Percentiles rank a stretch among this genome's conserved stretches.
Conservation (phyloP, 176 grass and related monocot species). For the Bonia amplexicaulis region DNA sequence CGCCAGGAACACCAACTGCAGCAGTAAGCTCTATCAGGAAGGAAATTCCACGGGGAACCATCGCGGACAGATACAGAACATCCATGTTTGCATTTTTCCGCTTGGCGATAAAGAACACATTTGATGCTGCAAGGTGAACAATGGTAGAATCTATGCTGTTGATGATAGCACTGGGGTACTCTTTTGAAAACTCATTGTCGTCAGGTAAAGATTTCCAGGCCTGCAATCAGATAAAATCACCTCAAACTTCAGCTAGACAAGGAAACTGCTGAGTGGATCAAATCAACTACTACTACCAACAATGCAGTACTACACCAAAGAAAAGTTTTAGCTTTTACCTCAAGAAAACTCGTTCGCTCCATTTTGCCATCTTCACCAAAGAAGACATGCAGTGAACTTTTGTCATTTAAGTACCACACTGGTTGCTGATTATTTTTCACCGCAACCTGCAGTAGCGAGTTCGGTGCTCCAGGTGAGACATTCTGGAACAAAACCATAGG, state of each 20-base stretch:
- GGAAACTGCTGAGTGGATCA: not conserved
- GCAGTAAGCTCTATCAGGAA: conserved; percentile 90
- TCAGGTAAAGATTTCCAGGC: conserved; percentile 94
- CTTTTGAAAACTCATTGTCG: conserved; percentile 72
- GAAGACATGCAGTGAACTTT: conserved; percentile 64
- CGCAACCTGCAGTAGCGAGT: conserved; percentile 67
- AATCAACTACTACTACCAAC: not conserved
- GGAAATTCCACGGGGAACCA: conserved; percentile 63
- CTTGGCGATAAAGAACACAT: conserved; percentile 96
- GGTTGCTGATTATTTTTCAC: conserved; percentile 99
- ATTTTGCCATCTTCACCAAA: conserved; percentile 95
- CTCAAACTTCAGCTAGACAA: conserved; percentile 11
- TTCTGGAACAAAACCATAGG: conserved; percentile 92
- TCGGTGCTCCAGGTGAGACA: conserved; percentile 66
- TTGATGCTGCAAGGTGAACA: conserved; percentile 59
- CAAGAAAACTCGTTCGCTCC: conserved; percentile 83
- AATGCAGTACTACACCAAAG: not conserved
- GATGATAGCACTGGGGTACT: conserved; percentile 55
- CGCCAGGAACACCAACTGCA: conserved; percentile 55
- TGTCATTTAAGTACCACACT: conserved; percentile 97
- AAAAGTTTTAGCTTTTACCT: conserved; percentile 44
- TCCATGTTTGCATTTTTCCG: conserved; percentile 83
- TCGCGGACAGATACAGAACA: conserved; percentile 65
- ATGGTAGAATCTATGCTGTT: conserved; percentile 72
- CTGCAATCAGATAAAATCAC: conserved; percentile 36